Percentiles rank a stretch among this genome's conserved stretches.
Conservation (phyloP, 2,329 filamentous ascomycete species). For the Venturia aucupariae region DNA sequence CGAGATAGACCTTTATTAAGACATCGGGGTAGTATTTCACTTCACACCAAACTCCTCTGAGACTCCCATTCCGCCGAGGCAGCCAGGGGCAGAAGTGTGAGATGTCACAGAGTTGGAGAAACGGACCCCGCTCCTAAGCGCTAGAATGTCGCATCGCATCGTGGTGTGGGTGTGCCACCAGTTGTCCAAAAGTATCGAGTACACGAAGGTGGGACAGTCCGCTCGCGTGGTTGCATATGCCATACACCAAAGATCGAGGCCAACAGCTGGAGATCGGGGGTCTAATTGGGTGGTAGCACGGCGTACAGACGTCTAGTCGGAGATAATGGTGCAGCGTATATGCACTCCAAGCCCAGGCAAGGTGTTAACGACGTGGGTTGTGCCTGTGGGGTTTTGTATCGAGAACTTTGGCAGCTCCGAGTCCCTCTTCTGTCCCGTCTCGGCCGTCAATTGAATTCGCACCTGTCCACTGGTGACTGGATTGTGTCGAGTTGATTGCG, state of each 20-base stretch:
- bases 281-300: background rate
- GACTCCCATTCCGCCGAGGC: slow-evolving; percentile 4
- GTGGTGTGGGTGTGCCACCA: background rate
- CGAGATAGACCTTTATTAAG: background rate
- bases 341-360: background rate
- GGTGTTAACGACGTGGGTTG: background rate
- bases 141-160: background rate
- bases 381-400: background rate
- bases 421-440: too few species aligned
- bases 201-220: background rate
- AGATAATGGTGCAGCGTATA: slow-evolving; percentile 3
- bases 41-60: background rate
- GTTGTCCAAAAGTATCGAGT: background rate
- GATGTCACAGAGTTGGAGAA: background rate
- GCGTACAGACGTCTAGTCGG: background rate
- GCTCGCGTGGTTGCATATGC: background rate
- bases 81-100: background rate
- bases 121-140: slow-evolving; percentile 1
- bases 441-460: too few species aligned
- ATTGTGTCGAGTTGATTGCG: background rate
- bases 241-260: background rate
- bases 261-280: background rate
- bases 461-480: background rate
- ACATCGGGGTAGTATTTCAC: background rate
- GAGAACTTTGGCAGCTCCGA: background rate